A percentile compares a stretch with the other conserved stretches of the same genome.
These are phyloP conservation scores for Sporothrix dimorphospora DNA, from an alignment of 2,329 filamentous ascomycete genomes.

Conservation along the genomic window DNA sequence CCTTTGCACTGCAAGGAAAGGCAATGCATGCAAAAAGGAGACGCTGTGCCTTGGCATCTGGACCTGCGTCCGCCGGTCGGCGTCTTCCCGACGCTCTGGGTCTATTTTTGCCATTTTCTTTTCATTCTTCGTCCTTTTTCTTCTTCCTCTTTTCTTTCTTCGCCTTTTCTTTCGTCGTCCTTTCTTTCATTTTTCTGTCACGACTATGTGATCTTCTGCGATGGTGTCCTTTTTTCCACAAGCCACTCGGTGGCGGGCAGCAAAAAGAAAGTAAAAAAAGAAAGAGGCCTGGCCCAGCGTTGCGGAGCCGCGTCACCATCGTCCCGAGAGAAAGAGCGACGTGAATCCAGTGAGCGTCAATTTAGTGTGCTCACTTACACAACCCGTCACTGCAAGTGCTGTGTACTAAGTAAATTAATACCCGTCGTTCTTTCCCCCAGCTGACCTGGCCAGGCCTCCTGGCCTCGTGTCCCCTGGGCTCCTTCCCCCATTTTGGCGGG, in stretches of 20 bases:
- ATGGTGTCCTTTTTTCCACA: conserved; percentile 5
- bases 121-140: background rate
- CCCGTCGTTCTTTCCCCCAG: background rate
- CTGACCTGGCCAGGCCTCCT: background rate
- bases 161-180: background rate
- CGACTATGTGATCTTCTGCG: background rate
- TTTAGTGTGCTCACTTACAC: background rate
- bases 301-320: conserved; percentile 1
- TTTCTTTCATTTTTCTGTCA: too few relatives aligned
- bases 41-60: background rate
- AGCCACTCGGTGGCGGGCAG: background rate
- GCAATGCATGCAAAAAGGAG: background rate
- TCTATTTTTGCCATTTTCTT: background rate
- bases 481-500: background rate
- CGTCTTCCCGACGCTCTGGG: background rate
- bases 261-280: background rate
- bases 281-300: background rate
- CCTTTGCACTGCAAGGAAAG: background rate
- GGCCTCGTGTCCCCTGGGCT: too few relatives aligned
- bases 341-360: background rate
- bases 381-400: background rate
- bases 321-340: conserved; percentile 16
- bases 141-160: too few relatives aligned
- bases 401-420: background rate
- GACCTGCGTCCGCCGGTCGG: conserved; percentile 1